Conservation (phyloP, 192 early-diverging fungal genomes). For the Coemansia sp. region DNA sequence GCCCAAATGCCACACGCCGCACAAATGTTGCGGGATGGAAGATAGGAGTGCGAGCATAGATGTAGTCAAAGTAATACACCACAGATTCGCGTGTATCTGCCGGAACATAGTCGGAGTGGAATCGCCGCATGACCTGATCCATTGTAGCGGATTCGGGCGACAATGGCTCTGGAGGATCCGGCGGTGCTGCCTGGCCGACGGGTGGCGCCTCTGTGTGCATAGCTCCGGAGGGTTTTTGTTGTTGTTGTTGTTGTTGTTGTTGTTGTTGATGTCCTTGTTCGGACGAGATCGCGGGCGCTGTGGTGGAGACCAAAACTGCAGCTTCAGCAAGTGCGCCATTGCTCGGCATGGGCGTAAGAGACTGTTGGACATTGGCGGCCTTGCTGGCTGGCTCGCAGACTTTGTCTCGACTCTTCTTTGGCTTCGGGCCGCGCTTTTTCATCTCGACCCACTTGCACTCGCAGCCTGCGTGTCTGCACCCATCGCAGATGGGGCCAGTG, state of each 20-base stretch:
- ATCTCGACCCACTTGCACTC: constrained; percentile 53
- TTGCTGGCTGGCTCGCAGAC: background rate
- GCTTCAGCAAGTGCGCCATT: constrained; percentile 1
- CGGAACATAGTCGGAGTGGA: constrained; percentile 27
- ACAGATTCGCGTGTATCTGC: constrained; percentile 36
- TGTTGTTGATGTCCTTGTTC: background rate
- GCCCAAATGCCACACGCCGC: constrained; percentile 32
- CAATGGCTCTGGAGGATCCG: background rate
- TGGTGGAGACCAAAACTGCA: background rate
- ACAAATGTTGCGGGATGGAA: constrained; percentile 52
- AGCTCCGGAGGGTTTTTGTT: background rate
- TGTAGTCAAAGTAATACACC: constrained; percentile 42
- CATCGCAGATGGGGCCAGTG: constrained; percentile 40
- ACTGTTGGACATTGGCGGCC: background rate
- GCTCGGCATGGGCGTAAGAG: background rate
- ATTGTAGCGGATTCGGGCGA: constrained; percentile 21
- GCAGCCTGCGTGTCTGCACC: constrained; percentile 44
- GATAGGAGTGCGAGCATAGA: constrained; percentile 46
- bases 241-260: background rate
- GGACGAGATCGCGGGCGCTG: no score
- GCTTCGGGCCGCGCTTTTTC: constrained; percentile 53
- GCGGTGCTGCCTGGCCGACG: background rate
- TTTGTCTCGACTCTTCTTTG: constrained; percentile 13
- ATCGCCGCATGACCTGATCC: constrained; percentile 38
- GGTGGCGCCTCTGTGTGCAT: background rate